Conservation (phyloP, 2,329 filamentous ascomycete genomes). For the Talaromyces sp. region DNA sequence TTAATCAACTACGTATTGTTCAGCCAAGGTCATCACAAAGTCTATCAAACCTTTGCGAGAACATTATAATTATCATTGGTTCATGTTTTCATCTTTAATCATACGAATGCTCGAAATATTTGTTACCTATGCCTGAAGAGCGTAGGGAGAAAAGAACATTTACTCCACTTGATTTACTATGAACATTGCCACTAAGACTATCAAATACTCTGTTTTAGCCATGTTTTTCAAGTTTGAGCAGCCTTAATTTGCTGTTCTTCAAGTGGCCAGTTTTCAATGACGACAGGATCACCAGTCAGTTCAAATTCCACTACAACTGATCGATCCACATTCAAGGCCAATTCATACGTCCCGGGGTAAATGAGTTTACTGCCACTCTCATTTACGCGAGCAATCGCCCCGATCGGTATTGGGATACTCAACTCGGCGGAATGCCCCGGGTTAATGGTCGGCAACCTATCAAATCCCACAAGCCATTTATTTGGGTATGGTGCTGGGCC, state of each 20-base stretch:
- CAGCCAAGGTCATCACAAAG: neutral
- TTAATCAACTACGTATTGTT: neutral
- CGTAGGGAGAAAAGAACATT: neutral
- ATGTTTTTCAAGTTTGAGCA: too few species aligned
- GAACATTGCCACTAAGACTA: neutral
- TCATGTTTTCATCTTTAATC: neutral
- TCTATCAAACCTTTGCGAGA: neutral
- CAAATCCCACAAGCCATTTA: conserved; percentile 39
- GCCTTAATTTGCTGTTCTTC: neutral
- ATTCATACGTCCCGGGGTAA: conserved; percentile 37
- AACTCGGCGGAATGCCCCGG: conserved; percentile 21
- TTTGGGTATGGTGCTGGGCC: conserved; percentile 38
- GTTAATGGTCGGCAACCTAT: conserved; percentile 24
- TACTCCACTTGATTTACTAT: neutral
- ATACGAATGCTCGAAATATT: neutral
- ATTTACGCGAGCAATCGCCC: conserved; percentile 33
- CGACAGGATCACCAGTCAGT: conserved; percentile 26
- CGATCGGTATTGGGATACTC: conserved; percentile 32
- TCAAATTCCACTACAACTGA: conserved; percentile 27
- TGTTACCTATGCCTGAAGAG: neutral
- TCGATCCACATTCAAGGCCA: conserved; percentile 37
- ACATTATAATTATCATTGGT: neutral
- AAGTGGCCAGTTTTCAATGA: conserved; percentile 19
- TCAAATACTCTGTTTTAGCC: neutral
- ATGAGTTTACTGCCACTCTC: conserved; percentile 32